phyloP scores from a whole-genome alignment of 768 basidiomycete genomes.

The Lactifluus piperatus region DNA sequence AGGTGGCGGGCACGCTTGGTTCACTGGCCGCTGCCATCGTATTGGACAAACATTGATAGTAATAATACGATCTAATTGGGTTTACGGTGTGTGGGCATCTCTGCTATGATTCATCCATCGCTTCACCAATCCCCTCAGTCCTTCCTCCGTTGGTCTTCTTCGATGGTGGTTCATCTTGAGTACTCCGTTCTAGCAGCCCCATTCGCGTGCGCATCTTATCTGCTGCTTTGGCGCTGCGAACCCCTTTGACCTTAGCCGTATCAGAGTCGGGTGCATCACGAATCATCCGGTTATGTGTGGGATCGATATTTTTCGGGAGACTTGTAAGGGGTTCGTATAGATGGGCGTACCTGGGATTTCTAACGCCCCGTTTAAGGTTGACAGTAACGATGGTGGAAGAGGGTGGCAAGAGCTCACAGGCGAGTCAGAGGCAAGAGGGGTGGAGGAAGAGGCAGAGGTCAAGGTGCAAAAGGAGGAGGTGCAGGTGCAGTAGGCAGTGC shows the following conservation, averaged over 20 bases:
- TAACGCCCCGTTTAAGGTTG: constrained; percentile 38
- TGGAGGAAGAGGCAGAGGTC: too few species aligned
- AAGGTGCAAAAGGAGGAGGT: too few species aligned
- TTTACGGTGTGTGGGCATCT: too few species aligned
- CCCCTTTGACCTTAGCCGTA: constrained; percentile 6
- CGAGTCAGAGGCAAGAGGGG: too few species aligned
- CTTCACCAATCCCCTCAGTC: background rate
- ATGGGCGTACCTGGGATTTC: constrained; percentile 44
- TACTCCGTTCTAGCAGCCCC: constrained; percentile 10
- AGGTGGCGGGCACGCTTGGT: constrained; percentile 10
- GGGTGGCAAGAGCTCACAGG: background rate
- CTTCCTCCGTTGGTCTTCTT: background rate
- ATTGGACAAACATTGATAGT: constrained; percentile 11
- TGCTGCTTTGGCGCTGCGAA: constrained; percentile 14
- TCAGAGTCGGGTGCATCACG: constrained; percentile 23
- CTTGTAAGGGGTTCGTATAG: constrained; percentile 49
- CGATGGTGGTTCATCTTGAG: background rate
- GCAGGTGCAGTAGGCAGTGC: too few species aligned
- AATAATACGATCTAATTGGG: too few species aligned
- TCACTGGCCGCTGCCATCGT: constrained; percentile 18
- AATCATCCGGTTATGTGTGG: constrained; percentile 35
- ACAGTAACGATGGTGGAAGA: constrained; percentile 29
- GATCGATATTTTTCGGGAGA: constrained; percentile 51
- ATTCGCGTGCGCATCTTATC: constrained; percentile 22
- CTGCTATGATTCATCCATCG: constrained; percentile 15